These are phyloP conservation scores for Eleusine indica DNA, from an alignment of 176 grass and related monocot genomes.

Conservation along the genomic window DNA sequence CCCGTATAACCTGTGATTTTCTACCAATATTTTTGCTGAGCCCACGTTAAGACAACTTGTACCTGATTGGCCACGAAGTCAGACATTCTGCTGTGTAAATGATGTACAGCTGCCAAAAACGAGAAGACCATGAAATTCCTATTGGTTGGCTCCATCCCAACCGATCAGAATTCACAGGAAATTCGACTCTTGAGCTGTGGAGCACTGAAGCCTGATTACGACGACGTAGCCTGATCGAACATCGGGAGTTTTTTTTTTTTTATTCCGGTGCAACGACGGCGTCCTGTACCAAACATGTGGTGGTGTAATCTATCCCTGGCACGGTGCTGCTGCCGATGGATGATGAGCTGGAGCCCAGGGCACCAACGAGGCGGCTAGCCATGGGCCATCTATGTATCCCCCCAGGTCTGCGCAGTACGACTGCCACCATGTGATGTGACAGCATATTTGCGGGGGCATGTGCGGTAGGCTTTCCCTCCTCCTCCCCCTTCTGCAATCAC, in stretches of 20 bases:
- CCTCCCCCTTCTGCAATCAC: background rate
- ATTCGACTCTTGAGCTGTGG: background rate
- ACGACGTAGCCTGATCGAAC: background rate
- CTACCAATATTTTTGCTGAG: background rate
- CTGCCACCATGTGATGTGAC: constrained; percentile 33
- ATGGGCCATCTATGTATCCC: background rate
- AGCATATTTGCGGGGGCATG: constrained; percentile 53
- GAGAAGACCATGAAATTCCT: background rate
- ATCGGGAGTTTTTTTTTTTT: background rate
- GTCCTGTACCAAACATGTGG: constrained; percentile 19
- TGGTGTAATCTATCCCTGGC: background rate
- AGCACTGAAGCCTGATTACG: background rate
- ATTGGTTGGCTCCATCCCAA: background rate
- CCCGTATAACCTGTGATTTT: background rate
- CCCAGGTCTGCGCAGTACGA: background rate
- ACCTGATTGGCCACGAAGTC: background rate
- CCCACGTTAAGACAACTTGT: background rate
- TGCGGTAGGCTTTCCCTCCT: constrained; percentile 16
- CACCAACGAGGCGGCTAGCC: constrained; percentile 4
- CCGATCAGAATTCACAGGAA: background rate
- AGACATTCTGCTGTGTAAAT: constrained; percentile 10
- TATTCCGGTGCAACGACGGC: background rate
- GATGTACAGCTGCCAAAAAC: too few relatives aligned
- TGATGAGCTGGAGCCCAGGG: constrained; percentile 51
- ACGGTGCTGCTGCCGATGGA: constrained; percentile 22